Evolutionary conservation across 2,329 filamentous ascomycete species (phyloP).

Genomic region (Ceratocystis variospora): DNA sequence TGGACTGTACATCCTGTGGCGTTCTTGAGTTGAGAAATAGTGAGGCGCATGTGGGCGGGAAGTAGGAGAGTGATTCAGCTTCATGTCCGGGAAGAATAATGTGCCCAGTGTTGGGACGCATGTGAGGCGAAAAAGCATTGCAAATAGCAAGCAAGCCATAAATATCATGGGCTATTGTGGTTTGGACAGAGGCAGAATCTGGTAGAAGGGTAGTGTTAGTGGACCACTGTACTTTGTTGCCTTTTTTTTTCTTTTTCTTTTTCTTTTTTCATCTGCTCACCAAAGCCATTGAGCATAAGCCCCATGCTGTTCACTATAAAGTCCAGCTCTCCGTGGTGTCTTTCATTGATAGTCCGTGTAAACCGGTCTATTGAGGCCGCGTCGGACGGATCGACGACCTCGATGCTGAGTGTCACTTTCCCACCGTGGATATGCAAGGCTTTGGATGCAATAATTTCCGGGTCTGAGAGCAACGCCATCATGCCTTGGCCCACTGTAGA

Average conservation of each 20-base stretch:
- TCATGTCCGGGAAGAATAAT: not conserved
- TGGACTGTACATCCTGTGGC: not conserved
- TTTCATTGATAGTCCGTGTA: not conserved
- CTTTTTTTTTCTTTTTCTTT: not conserved
- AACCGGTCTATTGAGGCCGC: constrained; percentile 6
- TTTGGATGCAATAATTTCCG: not conserved
- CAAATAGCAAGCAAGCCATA: constrained; percentile 5
- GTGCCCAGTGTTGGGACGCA: constrained; percentile 8
- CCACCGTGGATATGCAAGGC: constrained; percentile 5
- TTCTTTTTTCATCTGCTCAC: not conserved
- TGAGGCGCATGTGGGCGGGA: constrained; percentile 7
- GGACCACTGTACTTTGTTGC: too few species aligned
- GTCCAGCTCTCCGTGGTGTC: constrained; percentile 6
- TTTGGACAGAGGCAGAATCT: not conserved
- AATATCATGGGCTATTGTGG: not conserved
- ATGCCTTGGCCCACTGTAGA: not conserved
- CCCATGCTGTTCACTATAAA: constrained; percentile 7
- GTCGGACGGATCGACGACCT: constrained; percentile 8
- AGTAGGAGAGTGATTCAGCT: not conserved
- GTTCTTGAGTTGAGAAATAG: constrained; percentile 1
- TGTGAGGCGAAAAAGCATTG: not conserved
- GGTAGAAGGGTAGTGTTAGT: not conserved
- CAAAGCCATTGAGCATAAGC: not conserved
- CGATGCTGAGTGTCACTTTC: constrained; percentile 7
- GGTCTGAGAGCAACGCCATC: not conserved